A percentile compares a stretch with the other conserved stretches of the same genome.
These are phyloP conservation scores for Arctium lappa DNA, from an alignment of 129 eudicot species.

Conservation along the genomic window DNA sequence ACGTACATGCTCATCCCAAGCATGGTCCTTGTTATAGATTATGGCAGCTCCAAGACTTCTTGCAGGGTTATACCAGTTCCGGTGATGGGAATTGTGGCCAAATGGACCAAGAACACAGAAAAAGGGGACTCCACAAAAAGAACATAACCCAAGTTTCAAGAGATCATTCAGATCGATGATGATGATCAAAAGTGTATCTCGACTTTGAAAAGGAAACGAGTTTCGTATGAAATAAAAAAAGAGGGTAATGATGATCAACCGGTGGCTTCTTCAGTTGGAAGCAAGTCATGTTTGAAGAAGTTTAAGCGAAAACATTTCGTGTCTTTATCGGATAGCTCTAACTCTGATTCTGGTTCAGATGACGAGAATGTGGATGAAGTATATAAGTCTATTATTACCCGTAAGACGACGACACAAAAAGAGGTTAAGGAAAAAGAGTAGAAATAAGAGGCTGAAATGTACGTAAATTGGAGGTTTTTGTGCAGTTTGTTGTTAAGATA, in stretches of 20 bases:
- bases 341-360: slow-evolving; percentile 7
- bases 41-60: too few relatives aligned
- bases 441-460: background rate
- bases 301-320: too few relatives aligned
- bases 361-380: background rate
- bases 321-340: too few relatives aligned
- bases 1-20: too few relatives aligned
- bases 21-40: too few relatives aligned
- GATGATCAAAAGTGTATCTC: background rate
- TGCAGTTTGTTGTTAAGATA: background rate
- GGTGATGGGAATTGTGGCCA: too few relatives aligned
- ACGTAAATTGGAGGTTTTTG: background rate
- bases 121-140: background rate
- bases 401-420: background rate
- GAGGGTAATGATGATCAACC: background rate
- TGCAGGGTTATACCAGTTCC: too few relatives aligned
- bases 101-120: background rate
- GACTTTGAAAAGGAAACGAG: background rate
- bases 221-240: background rate
- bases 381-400: background rate
- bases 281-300: too few relatives aligned
- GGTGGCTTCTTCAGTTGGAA: too few relatives aligned
- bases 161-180: slow-evolving; percentile 31
- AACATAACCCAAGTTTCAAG: background rate
- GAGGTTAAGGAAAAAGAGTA: background rate